A percentile compares a stretch with the other conserved stretches of the same genome.
Evolutionary conservation across 441 rosid genomes (phyloP).

Genomic region (Euphorbia schlechtendalii): DNA sequence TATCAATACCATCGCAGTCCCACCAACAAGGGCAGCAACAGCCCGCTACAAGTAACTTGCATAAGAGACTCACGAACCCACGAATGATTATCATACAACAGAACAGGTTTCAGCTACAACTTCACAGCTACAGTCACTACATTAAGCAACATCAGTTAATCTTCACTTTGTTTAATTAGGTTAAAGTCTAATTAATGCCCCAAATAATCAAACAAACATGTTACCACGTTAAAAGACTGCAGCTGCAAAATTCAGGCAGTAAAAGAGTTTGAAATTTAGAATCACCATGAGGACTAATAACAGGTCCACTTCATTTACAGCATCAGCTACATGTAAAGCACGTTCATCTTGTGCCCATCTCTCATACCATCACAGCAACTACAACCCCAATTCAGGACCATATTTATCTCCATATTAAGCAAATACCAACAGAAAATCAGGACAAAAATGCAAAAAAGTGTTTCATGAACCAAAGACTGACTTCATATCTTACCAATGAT

Average conservation of each 20-base stretch:
- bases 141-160: constrained; percentile 36
- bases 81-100: constrained; percentile 31
- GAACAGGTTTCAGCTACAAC: constrained; percentile 39
- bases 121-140: constrained; percentile 54
- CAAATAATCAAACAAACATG: constrained; percentile 29
- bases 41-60: constrained; percentile 29
- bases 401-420: constrained; percentile 25
- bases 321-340: constrained; percentile 36
- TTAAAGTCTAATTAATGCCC: constrained; percentile 23
- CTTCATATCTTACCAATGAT: constrained; percentile 39
- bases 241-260: constrained; percentile 30
- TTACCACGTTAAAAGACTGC: constrained; percentile 30
- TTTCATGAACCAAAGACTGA: constrained; percentile 25
- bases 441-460: too few species aligned
- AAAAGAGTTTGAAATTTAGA: constrained; percentile 23
- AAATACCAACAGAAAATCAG: constrained; percentile 32
- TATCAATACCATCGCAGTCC: constrained; percentile 15
- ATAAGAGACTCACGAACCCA: constrained; percentile 27
- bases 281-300: constrained; percentile 22
- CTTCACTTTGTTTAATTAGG: constrained; percentile 18
- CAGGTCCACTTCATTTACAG: constrained; percentile 33
- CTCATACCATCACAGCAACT: constrained; percentile 37
- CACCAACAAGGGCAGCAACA: constrained; percentile 37
- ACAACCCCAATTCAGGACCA: constrained; percentile 27
- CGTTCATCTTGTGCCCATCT: constrained; percentile 31